Evolutionary conservation across 1,284 basidiomycete genomes (phyloP), one percentile per base, ranked within the genome.

Genomic region (Somion occarium): DNA sequence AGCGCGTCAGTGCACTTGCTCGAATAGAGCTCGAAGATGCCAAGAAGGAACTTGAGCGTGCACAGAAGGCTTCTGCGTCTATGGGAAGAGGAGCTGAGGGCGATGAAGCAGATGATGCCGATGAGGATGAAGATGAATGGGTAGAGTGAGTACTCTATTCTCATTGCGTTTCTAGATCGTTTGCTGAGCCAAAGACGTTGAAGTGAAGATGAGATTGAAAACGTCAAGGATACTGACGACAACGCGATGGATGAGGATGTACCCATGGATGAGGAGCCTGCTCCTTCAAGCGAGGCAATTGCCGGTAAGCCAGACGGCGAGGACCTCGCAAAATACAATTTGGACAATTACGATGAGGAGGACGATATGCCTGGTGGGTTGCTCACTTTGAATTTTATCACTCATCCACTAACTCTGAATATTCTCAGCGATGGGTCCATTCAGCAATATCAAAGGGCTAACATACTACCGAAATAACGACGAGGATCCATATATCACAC

Each of bases 401-500:
- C 25, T n/a, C 39, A 49, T 19, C 43, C 43, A 15, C n/a, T 51
- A 48, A 48, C 34, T 34, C 15, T 7, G 38, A 53, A 44, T 38
- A 56, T 44, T n/a, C 34, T 18, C 55, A 91, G 90, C 80, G 30
- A 75, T 82, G 65, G 95, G 95, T 15, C 90, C 92, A 7, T 98
- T 99, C 72, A 93, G 88, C 68, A 97, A 93, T 64, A 93, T 99
- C 70, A 97, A 97, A 66, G 95, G 96, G 3, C 73, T 99, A 48
- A 88, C 89, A 37, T 97, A 91, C 66, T 95, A 98, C 69, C 84
- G 85, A 48, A 84, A 91, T 63, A 94, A 96, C 65, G 81, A 91
- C 51, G 93, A 98, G 43, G 97, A 99, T 70, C 97, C 97, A 0
- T 99, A 96, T 66, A 91, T 99, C 61, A 99, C 96, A 0, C 71